Base-by-base conservation (phyloP, 2,329 filamentous ascomycete genomes). In the Beauveria bassiana region DNA sequence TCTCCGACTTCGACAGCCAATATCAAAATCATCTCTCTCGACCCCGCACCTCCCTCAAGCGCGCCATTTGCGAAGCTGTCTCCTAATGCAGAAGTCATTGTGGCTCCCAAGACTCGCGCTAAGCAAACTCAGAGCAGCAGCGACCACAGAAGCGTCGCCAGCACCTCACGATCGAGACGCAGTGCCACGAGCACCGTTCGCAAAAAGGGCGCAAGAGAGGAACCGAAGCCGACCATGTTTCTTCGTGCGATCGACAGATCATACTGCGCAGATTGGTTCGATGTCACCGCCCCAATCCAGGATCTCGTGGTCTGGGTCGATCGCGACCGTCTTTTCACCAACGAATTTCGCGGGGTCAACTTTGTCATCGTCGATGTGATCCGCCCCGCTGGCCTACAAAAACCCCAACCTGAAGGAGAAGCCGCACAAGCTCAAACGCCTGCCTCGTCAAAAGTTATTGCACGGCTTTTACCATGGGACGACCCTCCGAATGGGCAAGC, bases 1-100 rank as follows among this genome's bases (percentile, higher is more conserved):
- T 97, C 95, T 12, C 93, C 93, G 2, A 98, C 93, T 0, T 96
- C 93, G 3, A 96, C 93, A 2, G 96, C 95, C 10, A 97, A 93
- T 70, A 92, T 99, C 64, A 86, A 87, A 61, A 84, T 98, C 9
- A 86, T 91, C 7, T 92, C 91, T 1, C 79, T 99, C n/a, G 86
- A 88, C 1, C 95, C 95, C 1, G 79, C 86, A 0, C 86, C 87
- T 4, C 74, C 89, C 1, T 78, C 84, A 2, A 84, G 86, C 54
- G 82, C 85, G 1, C 82, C 90, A 0, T 99, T 99, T 71, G 91
- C 90, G 28, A 98, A 97, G 74, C 90, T 99, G 56, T 89, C 91
- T 0, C 90, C 93, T 0, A 92, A 98, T 71, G 93, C 93, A 24
- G 95, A 99, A 75, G 93, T 99, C 55, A 96, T 98, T 66, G 95